Percentiles rank a stretch among this genome's conserved stretches.
These are phyloP conservation scores for Carpinus fangiana DNA, from an alignment of 306 rosid species.

Conservation along the genomic window DNA sequence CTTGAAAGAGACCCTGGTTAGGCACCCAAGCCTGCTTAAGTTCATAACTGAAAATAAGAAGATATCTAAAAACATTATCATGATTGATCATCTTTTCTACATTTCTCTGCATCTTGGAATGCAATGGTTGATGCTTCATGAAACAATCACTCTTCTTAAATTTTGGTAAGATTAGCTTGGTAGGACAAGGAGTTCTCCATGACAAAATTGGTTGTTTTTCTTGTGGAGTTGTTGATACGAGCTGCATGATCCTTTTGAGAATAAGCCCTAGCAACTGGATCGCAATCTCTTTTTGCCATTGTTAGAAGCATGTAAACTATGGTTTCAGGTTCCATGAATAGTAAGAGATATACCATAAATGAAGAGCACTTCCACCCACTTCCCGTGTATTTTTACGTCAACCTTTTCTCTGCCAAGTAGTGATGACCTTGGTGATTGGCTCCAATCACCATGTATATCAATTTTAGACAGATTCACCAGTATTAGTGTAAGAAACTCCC, in stretches of 20 bases:
- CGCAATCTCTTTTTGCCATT: not conserved
- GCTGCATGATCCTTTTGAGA: not conserved
- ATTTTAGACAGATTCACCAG: not conserved
- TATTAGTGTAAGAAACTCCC: not conserved
- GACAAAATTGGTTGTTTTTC: not conserved
- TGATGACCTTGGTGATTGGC: not conserved
- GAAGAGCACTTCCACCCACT: not conserved
- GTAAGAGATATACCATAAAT: too few relatives aligned
- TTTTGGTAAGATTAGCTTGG: not conserved
- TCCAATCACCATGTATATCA: not conserved
- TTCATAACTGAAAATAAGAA: not conserved
- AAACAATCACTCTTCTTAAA: not conserved
- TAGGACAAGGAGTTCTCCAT: not conserved
- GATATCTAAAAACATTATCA: not conserved
- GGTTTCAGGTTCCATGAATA: not conserved
- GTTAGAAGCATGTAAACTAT: not conserved
- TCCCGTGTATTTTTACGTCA: not conserved
- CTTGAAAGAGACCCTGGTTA: not conserved
- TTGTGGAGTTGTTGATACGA: not conserved
- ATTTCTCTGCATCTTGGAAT: not conserved
- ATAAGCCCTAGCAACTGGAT: not conserved
- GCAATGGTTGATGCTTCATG: not conserved
- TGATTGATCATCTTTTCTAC: not conserved
- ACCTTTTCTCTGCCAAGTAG: not conserved
- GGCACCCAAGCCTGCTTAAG: not conserved